Percentiles rank a stretch among this genome's conserved stretches.
Conservation (phyloP, 306 rosid species). For the Dicorynia guianensis region DNA sequence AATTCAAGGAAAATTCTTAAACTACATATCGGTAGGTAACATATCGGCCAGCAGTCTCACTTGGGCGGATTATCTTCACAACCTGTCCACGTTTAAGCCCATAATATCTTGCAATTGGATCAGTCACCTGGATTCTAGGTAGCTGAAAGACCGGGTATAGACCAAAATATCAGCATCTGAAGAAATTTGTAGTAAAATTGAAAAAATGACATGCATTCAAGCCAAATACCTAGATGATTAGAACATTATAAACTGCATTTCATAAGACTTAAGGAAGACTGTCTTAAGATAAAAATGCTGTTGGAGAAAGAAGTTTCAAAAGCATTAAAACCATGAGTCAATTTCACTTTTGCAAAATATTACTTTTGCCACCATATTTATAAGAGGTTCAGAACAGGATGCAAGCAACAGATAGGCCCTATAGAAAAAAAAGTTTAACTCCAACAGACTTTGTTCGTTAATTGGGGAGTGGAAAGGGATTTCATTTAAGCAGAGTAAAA, state of each 20-base stretch:
- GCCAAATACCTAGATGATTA: neutral
- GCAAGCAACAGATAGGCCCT: neutral
- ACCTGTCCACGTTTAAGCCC: conserved; percentile 82
- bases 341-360: too few relatives aligned
- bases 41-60: conserved; percentile 92
- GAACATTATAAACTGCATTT: neutral
- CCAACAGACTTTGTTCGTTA: neutral
- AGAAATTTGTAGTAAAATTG: neutral
- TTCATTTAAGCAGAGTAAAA: too few relatives aligned
- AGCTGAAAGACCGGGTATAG: conserved; percentile 50
- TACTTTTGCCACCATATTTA: too few relatives aligned
- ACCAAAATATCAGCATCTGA: neutral
- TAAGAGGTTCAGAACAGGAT: neutral
- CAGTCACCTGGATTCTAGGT: conserved; percentile 77
- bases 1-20: conserved; percentile 29
- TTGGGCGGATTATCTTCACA: conserved; percentile 75
- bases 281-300: too few relatives aligned
- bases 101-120: conserved; percentile 71
- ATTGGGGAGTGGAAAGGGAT: too few relatives aligned
- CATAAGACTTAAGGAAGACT: too few relatives aligned
- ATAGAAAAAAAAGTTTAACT: neutral
- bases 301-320: neutral
- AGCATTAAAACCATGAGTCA: neutral
- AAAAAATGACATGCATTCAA: neutral
- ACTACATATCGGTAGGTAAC: conserved; percentile 83